Conservation (phyloP, 306 rosid genomes). For the Potentilla sterilis region DNA sequence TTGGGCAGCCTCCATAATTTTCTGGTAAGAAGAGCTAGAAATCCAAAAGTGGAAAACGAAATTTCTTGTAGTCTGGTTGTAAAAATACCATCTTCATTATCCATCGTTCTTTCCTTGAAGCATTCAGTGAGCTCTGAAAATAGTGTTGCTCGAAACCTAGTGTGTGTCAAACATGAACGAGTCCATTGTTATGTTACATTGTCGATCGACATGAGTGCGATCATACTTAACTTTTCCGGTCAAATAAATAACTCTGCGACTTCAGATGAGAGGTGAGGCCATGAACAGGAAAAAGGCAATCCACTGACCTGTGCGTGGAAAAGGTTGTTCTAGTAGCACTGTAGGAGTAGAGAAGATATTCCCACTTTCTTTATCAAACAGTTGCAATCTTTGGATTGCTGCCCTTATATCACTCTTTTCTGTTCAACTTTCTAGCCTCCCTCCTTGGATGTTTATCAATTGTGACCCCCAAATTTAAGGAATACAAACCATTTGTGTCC, state of each 20-base stretch:
- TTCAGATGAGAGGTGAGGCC: background rate
- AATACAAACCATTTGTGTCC: slow-evolving; percentile 3
- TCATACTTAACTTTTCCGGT: background rate
- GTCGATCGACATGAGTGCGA: background rate
- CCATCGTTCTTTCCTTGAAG: background rate
- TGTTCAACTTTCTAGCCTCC: slow-evolving; percentile 18
- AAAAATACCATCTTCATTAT: background rate
- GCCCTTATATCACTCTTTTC: slow-evolving; percentile 9
- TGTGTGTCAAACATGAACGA: background rate
- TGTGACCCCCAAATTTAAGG: slow-evolving; percentile 30
- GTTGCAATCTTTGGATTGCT: slow-evolving; percentile 34
- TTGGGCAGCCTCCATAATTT: too few species aligned
- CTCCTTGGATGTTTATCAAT: background rate
- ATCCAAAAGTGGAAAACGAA: background rate
- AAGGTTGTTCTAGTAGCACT: background rate
- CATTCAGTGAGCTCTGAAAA: background rate
- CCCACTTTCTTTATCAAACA: slow-evolving; percentile 22
- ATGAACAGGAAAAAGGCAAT: background rate
- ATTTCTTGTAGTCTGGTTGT: background rate
- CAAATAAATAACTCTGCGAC: background rate
- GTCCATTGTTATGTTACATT: background rate
- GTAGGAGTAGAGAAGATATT: slow-evolving; percentile 18
- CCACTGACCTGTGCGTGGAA: background rate
- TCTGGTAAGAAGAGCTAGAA: background rate
- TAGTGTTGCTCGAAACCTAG: background rate